Evolutionary conservation across 106 monocot species (phyloP), one percentile per base, ranked within the genome.

Genomic region (Chionographis japonica): DNA sequence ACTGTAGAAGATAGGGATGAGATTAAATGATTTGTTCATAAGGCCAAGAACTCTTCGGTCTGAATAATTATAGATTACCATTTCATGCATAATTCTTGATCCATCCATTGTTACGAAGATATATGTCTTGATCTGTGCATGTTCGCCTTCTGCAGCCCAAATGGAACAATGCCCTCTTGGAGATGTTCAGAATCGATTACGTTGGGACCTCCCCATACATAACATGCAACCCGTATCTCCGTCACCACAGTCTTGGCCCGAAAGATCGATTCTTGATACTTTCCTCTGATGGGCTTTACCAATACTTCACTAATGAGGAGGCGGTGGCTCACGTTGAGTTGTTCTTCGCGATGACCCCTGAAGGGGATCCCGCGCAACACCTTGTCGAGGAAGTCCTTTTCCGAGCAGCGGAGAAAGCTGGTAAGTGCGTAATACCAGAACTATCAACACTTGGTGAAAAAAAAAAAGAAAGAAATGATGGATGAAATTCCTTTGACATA

Each of bases 211-310:
- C 83, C 2, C 85, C 92, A 0, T 92, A 92, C 78, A 78, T 92
- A 58, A 78, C 68, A 15, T 92, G 92, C 83, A 63, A 27, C 8
- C 92, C 92, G 6, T 73, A 56, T 36, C 80, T 92, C 35, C 54
- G 50, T 40, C 85, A 92, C 62, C 85, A 88, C 56, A 65, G 57
- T 20, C 72, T 92, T 19, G 56, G 78, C 20, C 67, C 80, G 1
- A 56, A 74, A 42, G 92, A 92, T 11, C 72, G 73, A 56, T 92
- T 88, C 50, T 40, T 92, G 4, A 81, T 92, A 35, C 73, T 92
- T 9, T 92, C 92, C 4, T 92, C 92, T 1, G 92, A 92, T 16
- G 92, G 92, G 17, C 80, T 92, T 52, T 92, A 88, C 60, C 88
- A 92, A 63, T 92, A 88, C 73, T 88, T 92, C 59, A 92, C 88